Percentiles rank a stretch among this genome's conserved stretches.
phyloP scores from a whole-genome alignment of 352 stramenopile genomes.

The Phytophthora hibernalis region DNA sequence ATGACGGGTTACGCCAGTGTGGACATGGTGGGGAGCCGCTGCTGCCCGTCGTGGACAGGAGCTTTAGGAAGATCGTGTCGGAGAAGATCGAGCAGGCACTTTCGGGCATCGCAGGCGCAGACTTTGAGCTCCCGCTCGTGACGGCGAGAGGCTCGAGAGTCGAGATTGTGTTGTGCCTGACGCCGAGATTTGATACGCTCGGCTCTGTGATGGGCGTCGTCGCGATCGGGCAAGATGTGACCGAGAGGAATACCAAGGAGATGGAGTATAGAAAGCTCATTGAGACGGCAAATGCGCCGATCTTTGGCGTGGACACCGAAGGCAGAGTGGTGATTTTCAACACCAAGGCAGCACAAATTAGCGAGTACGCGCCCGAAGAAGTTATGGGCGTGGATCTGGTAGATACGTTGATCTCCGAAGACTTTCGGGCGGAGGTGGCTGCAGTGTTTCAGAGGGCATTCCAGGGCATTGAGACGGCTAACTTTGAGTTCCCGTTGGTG shows the following conservation, averaged over 20 bases:
- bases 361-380: slow-evolving; percentile 80
- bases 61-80: slow-evolving; percentile 52
- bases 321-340: slow-evolving; percentile 84
- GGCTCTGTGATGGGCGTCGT: slow-evolving; percentile 54
- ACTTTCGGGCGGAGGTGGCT: slow-evolving; percentile 66
- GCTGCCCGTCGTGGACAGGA: slow-evolving; percentile 50
- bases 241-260: slow-evolving; percentile 72
- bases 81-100: slow-evolving; percentile 63
- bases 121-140: slow-evolving; percentile 62
- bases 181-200: slow-evolving; percentile 51
- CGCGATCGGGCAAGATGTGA: slow-evolving; percentile 68
- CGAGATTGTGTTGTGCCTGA: slow-evolving; percentile 63
- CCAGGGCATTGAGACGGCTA: slow-evolving; percentile 19
- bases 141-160: slow-evolving; percentile 54
- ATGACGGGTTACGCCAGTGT: slow-evolving; percentile 60
- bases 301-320: slow-evolving; percentile 75
- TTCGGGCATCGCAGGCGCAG: slow-evolving; percentile 47
- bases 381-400: slow-evolving; percentile 79
- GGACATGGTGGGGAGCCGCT: slow-evolving; percentile 60
- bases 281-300: slow-evolving; percentile 46
- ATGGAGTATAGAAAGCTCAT: slow-evolving; percentile 73
- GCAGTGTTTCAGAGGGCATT: slow-evolving; percentile 40
- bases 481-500: slow-evolving; percentile 21
- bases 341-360: slow-evolving; percentile 81
- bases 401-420: slow-evolving; percentile 66